Evolutionary conservation across 2,329 filamentous ascomycete genomes (phyloP), one percentile per base, ranked within the genome.

Genomic region (Diaporthe ampelina): DNA sequence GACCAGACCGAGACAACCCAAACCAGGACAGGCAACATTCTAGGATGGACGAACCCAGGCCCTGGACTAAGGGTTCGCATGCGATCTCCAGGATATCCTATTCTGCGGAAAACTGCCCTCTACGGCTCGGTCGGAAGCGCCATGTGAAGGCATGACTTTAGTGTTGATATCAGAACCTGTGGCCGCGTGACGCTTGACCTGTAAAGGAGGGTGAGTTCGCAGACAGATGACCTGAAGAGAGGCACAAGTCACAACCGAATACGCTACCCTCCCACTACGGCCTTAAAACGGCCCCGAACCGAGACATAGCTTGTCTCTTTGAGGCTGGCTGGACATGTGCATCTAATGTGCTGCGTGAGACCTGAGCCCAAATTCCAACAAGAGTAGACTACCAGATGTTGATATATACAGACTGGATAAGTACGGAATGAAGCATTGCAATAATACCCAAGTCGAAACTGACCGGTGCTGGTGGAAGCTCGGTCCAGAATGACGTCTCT

Each of bases 171-270:
- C 43, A 70, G 40, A 59, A 19, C 15, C 9, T 19, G 54, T n/a
- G 29, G 32, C 57, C 70, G 29, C 57, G 45, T 63, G 69, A 72
- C 32, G 11, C 21, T 29, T 63, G 8, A 56, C 37, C 11, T 56
- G 48, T 72, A 17, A 63, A 43, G 45, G 57, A 63, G 70, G 70
- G 70, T 63, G 45, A 72, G 58, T 32, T 37, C 7, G 32, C 40
- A 32, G 35, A 63, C 70, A 24, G 70, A 63, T 72, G 57, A 72
- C 45, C 35, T 45, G 11, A 2, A n/a, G 21, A n/a, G 29, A 10
- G 26, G 21, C 57, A 45, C 52, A n/a, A 24, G 35, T 43, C 29
- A 54, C 29, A 52, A 24, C 24, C 7, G n/a, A 67, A 17, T 54
- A 21, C 50, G 70, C 57, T 68, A 68, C 29, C 43, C 13, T 37